These are phyloP conservation scores for Diaporthe ampelina DNA, from an alignment of 2,329 filamentous ascomycete species.

Conservation along the genomic window DNA sequence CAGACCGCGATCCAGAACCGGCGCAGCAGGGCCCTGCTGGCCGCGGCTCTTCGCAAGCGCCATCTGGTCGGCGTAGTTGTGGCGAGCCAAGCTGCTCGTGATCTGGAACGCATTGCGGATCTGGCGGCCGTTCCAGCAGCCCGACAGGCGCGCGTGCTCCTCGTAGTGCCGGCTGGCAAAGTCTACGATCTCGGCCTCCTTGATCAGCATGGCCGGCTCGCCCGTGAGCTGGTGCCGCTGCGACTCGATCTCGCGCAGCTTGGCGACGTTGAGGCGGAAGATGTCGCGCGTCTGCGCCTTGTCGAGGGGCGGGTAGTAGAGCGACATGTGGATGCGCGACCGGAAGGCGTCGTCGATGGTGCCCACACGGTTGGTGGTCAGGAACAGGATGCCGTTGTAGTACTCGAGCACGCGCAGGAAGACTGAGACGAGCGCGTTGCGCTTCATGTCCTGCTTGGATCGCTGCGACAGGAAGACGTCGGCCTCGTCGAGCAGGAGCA, in stretches of 20 bases:
- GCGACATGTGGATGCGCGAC: constrained; percentile 48
- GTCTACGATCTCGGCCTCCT: constrained; percentile 27
- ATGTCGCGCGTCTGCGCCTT: constrained; percentile 40
- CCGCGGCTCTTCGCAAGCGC: constrained; percentile 49
- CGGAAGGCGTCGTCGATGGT: constrained; percentile 47
- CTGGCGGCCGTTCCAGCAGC: constrained; percentile 52
- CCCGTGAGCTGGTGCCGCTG: constrained; percentile 34
- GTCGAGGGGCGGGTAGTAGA: constrained; percentile 49
- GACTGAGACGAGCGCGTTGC: constrained; percentile 51
- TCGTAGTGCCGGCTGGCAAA: constrained; percentile 35
- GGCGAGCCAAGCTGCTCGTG: constrained; percentile 41
- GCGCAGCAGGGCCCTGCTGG: constrained; percentile 52
- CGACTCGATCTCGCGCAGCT: constrained; percentile 33
- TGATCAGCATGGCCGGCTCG: constrained; percentile 38
- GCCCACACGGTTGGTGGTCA: constrained; percentile 54
- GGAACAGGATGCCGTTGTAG: constrained; percentile 52
- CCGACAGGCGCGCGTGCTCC: constrained; percentile 36
- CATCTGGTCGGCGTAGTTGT: neutral
- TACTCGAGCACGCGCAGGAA: constrained; percentile 45
- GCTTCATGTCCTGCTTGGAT: constrained; percentile 45
- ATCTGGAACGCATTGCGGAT: constrained; percentile 54
- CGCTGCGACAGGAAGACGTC: constrained; percentile 58
- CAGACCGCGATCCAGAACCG: constrained; percentile 53
- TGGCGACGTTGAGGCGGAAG: constrained; percentile 31
- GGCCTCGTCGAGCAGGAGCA: constrained; percentile 56